Evolutionary conservation across 2,329 filamentous ascomycete genomes (phyloP).

Genomic region (Colletotrichum truncatum): DNA sequence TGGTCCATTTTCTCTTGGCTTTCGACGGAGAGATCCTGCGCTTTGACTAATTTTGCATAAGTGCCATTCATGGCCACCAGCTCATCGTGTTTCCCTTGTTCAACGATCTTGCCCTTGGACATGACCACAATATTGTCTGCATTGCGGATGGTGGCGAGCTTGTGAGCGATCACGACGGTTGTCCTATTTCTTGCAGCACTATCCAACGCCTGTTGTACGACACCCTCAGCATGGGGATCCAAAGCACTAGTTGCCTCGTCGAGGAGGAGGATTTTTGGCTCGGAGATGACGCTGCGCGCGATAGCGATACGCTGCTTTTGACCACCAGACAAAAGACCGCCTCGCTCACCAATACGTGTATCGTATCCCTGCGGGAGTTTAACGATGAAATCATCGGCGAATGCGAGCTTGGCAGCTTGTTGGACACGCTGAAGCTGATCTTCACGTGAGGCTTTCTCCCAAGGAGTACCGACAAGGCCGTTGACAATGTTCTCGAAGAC

Average conservation of each 20-base stretch:
- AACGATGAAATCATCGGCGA: slow-evolving; percentile 36
- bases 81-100: slow-evolving; percentile 39
- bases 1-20: not conserved
- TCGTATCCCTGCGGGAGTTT: slow-evolving; percentile 36
- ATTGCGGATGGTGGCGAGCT: slow-evolving; percentile 50
- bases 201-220: slow-evolving; percentile 64
- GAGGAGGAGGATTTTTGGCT: slow-evolving; percentile 69
- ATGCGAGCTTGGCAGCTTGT: slow-evolving; percentile 37
- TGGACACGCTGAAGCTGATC: slow-evolving; percentile 47
- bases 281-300: slow-evolving; percentile 68
- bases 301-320: slow-evolving; percentile 75
- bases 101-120: slow-evolving; percentile 39
- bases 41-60: slow-evolving; percentile 36
- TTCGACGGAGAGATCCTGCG: slow-evolving; percentile 33
- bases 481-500: slow-evolving; percentile 36
- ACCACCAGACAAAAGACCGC: slow-evolving; percentile 54
- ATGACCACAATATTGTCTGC: slow-evolving; percentile 45
- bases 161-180: slow-evolving; percentile 71
- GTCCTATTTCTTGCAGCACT: slow-evolving; percentile 64
- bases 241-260: slow-evolving; percentile 73
- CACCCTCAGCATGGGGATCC: slow-evolving; percentile 50
- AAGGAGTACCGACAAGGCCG: slow-evolving; percentile 32
- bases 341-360: slow-evolving; percentile 36
- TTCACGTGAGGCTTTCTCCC: slow-evolving; percentile 15
- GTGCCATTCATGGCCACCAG: slow-evolving; percentile 26